A percentile compares a stretch with the other conserved stretches of the same genome.
Evolutionary conservation across 768 basidiomycete species (phyloP).

Genomic region (Phaeolepiota aurea): DNA sequence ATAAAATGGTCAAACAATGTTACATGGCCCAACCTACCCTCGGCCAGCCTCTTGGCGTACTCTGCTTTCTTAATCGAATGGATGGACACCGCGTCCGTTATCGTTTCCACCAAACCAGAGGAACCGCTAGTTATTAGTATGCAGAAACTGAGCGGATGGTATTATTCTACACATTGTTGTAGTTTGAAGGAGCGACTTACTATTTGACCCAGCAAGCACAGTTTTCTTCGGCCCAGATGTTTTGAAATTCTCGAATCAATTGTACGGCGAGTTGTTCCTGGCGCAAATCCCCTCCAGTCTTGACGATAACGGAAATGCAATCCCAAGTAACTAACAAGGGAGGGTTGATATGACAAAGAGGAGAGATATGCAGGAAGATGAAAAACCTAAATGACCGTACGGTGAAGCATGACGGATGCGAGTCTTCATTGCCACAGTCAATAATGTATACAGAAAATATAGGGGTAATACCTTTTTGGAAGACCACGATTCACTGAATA

Average conservation of each 20-base stretch:
- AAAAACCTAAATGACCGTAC: conserved; percentile 86
- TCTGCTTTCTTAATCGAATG: conserved; percentile 99
- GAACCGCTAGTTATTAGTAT: conserved; percentile 91
- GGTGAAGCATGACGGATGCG: conserved; percentile 91
- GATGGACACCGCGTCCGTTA: conserved; percentile 96
- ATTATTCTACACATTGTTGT: background rate
- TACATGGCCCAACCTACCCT: conserved; percentile 78
- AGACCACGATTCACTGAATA: conserved; percentile 93
- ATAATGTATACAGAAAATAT: background rate
- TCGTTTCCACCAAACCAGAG: conserved; percentile 95
- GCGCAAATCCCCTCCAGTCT: conserved; percentile 92
- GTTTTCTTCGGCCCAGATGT: conserved; percentile 92
- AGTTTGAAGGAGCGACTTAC: conserved; percentile 29
- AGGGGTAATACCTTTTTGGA: conserved; percentile 72
- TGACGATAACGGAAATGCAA: conserved; percentile 95
- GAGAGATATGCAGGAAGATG: conserved; percentile 5
- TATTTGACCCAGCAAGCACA: conserved; percentile 92
- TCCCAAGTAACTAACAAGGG: conserved; percentile 59
- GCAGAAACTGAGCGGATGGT: conserved; percentile 58
- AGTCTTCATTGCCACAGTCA: conserved; percentile 38
- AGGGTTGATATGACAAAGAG: conserved; percentile 4
- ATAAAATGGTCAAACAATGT: conserved; percentile 89
- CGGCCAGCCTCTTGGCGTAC: conserved; percentile 81
- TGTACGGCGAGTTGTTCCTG: conserved; percentile 98
- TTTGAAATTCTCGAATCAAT: conserved; percentile 85